Conservation (phyloP, 78 protist genomes). For the Salpingoeca rosetta region DNA sequence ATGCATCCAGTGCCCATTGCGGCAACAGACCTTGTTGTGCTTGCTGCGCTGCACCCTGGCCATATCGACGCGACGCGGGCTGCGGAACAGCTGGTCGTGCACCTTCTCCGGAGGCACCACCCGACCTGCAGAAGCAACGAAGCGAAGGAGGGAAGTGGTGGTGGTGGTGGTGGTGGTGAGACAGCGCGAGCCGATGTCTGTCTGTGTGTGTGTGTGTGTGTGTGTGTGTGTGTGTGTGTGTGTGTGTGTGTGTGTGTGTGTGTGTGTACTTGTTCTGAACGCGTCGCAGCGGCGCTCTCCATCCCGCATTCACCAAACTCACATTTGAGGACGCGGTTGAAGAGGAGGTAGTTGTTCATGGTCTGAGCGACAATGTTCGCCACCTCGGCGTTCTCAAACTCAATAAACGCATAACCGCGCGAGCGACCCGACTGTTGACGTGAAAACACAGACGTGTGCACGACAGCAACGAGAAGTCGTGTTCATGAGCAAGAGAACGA, state of each 20-base stretch:
- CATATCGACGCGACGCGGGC: background rate
- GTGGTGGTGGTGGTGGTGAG: background rate
- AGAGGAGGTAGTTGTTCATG: conserved; percentile 63
- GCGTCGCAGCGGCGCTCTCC: too few species aligned
- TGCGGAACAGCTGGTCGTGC: background rate
- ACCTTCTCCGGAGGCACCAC: background rate
- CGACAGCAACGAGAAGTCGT: background rate
- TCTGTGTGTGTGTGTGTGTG: too few species aligned
- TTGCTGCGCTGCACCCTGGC: background rate
- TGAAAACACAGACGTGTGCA: background rate
- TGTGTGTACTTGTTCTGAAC: too few species aligned
- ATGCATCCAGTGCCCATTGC: background rate
- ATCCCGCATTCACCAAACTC: too few species aligned
- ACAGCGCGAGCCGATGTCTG: background rate
- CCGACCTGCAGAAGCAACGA: background rate
- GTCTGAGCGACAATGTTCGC: conserved; percentile 58
- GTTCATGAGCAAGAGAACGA: background rate
- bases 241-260: too few species aligned
- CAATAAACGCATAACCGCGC: conserved; percentile 57
- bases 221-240: too few species aligned
- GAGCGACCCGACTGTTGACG: conserved; percentile 27
- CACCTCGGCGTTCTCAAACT: conserved; percentile 47
- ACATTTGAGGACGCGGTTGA: conserved; percentile 10
- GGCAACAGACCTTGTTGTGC: background rate
- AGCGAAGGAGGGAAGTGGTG: background rate